A percentile compares a stretch with the other conserved stretches of the same genome.
These are phyloP conservation scores for Raffaelea arxii DNA, from an alignment of 2,329 filamentous ascomycete species.

Conservation along the genomic window DNA sequence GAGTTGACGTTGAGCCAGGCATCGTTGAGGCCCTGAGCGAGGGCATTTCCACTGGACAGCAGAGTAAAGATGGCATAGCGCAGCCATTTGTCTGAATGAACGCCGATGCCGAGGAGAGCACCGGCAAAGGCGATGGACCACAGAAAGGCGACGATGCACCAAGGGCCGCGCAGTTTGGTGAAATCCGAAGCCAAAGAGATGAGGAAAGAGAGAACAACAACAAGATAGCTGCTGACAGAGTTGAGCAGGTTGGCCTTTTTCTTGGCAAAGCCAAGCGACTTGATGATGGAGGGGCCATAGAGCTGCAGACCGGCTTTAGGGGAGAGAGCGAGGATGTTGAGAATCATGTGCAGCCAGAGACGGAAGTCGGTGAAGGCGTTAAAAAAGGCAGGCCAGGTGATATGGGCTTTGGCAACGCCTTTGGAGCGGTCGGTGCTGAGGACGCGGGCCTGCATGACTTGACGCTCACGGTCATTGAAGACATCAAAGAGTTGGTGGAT, in stretches of 20 bases:
- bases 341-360: neutral
- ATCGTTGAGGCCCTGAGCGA: constrained; percentile 1
- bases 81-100: neutral
- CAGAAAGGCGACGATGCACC: constrained; percentile 1
- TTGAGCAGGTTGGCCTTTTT: constrained; percentile 1
- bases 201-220: neutral
- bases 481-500: neutral
- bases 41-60: neutral
- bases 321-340: neutral
- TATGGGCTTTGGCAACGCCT: neutral
- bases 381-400: neutral
- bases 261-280: neutral
- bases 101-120: neutral
- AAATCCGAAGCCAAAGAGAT: neutral
- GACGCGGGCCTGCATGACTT: constrained; percentile 1
- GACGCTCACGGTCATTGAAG: neutral
- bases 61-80: constrained; percentile 1
- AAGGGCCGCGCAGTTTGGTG: neutral
- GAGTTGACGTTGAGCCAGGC: constrained; percentile 3
- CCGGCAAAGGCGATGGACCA: constrained; percentile 1
- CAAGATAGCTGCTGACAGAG: neutral
- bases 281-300: neutral
- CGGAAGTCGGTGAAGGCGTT: neutral
- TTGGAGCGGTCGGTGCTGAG: neutral
- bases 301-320: neutral